Percentiles rank a stretch among this genome's conserved stretches.
phyloP scores from a whole-genome alignment of 768 basidiomycete species.

The Crepidotus variabilis region DNA sequence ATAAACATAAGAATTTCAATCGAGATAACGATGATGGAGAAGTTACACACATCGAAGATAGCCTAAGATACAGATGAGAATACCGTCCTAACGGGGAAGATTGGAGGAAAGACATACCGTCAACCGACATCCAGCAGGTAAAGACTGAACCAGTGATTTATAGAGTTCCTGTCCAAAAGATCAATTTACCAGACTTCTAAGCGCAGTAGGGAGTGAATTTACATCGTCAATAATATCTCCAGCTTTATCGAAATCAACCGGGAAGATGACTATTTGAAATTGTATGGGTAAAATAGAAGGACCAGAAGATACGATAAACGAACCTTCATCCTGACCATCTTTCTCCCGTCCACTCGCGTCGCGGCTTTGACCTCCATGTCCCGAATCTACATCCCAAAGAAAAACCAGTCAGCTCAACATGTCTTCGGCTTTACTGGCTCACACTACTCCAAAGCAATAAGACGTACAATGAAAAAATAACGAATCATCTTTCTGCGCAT shows the following conservation, averaged over 20 bases:
- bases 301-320: slow-evolving; percentile 1
- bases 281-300: background rate
- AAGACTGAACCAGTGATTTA: slow-evolving; percentile 38
- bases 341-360: slow-evolving; percentile 74
- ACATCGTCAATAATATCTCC: slow-evolving; percentile 78
- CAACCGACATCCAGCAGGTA: slow-evolving; percentile 43
- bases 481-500: slow-evolving; percentile 67
- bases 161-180: slow-evolving; percentile 37
- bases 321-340: slow-evolving; percentile 79
- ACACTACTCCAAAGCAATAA: background rate
- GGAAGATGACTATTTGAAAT: slow-evolving; percentile 66
- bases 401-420: background rate
- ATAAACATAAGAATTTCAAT: background rate
- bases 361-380: slow-evolving; percentile 87
- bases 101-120: slow-evolving; percentile 31
- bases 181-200: background rate
- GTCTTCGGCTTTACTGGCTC: background rate
- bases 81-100: background rate
- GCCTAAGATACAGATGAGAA: slow-evolving; percentile 26
- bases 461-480: slow-evolving; percentile 72
- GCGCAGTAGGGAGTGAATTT: slow-evolving; percentile 11
- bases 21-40: background rate
- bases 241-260: slow-evolving; percentile 73
- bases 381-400: slow-evolving; percentile 57
- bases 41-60: slow-evolving; percentile 43